A percentile compares a stretch with the other conserved stretches of the same genome.
These are phyloP conservation scores for Phanerodontia chrysosporium DNA, from an alignment of 768 basidiomycete species.

Conservation along the genomic window DNA sequence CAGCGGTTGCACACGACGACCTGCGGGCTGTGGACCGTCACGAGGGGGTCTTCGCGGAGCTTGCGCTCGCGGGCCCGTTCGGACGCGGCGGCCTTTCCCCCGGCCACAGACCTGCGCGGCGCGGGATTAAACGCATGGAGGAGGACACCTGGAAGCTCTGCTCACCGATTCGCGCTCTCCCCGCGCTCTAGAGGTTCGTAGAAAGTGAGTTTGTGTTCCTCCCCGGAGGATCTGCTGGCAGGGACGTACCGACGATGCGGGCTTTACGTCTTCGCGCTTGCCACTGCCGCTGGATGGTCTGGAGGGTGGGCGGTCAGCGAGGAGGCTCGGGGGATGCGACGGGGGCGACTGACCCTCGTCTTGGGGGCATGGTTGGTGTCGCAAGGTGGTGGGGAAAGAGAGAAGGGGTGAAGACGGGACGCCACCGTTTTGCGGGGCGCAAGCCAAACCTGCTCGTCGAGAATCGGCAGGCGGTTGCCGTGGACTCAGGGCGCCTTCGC, in stretches of 20 bases:
- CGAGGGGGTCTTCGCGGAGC: constrained; percentile 13
- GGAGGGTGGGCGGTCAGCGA: background rate
- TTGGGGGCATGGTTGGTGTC: background rate
- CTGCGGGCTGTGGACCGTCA: constrained; percentile 9
- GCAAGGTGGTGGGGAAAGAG: background rate
- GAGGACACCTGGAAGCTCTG: background rate
- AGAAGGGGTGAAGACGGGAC: background rate
- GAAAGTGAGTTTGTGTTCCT: background rate
- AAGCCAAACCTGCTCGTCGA: background rate
- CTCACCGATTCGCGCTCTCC: background rate
- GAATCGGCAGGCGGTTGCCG: constrained; percentile 1
- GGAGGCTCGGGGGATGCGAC: background rate
- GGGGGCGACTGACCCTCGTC: background rate
- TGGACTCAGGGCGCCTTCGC: background rate
- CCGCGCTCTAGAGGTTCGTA: background rate
- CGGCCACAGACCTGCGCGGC: background rate
- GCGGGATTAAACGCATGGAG: background rate
- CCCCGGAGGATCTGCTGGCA: background rate
- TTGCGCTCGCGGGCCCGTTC: constrained; percentile 6
- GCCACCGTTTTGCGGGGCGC: background rate
- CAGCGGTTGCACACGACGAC: constrained; percentile 34
- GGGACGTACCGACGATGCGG: background rate
- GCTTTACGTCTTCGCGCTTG: background rate
- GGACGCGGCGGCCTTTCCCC: background rate
- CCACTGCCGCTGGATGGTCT: background rate